Conservation (phyloP, 345 rosid species). For the Populus tremula region DNA sequence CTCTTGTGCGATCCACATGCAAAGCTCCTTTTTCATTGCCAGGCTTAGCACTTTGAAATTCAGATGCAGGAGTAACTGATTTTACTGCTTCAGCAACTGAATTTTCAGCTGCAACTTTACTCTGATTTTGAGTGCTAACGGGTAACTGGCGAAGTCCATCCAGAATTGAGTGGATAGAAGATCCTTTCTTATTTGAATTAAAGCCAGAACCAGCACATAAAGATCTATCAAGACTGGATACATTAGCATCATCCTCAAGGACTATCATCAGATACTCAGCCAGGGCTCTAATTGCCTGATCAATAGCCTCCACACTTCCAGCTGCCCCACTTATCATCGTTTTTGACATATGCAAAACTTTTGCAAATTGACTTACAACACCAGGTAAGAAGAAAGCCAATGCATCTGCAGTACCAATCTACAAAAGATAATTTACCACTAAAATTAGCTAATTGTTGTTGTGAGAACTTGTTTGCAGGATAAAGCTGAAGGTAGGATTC, state of each 20-base stretch:
- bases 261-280: constrained; percentile 92
- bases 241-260: constrained; percentile 67
- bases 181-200: constrained; percentile 35
- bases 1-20: constrained; percentile 69
- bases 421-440: constrained; percentile 19
- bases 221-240: constrained; percentile 32
- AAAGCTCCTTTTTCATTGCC: constrained; percentile 46
- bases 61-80: constrained; percentile 19
- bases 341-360: constrained; percentile 72
- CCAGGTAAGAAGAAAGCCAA: constrained; percentile 96
- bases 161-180: constrained; percentile 43
- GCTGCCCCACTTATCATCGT: constrained; percentile 90
- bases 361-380: constrained; percentile 78
- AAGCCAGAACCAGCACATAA: constrained; percentile 25
- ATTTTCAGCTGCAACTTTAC: constrained; percentile 30
- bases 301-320: constrained; percentile 73
- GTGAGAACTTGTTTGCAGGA: not conserved
- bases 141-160: constrained; percentile 66
- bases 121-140: constrained; percentile 38
- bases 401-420: constrained; percentile 88
- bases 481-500: not conserved
- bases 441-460: constrained; percentile 11
- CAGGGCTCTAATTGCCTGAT: constrained; percentile 80
- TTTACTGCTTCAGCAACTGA: constrained; percentile 31
- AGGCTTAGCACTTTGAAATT: constrained; percentile 23